Evolutionary conservation across 2,329 filamentous ascomycete genomes (phyloP), one percentile per base, ranked within the genome.

Genomic region (Stachybotrys chartarum): DNA sequence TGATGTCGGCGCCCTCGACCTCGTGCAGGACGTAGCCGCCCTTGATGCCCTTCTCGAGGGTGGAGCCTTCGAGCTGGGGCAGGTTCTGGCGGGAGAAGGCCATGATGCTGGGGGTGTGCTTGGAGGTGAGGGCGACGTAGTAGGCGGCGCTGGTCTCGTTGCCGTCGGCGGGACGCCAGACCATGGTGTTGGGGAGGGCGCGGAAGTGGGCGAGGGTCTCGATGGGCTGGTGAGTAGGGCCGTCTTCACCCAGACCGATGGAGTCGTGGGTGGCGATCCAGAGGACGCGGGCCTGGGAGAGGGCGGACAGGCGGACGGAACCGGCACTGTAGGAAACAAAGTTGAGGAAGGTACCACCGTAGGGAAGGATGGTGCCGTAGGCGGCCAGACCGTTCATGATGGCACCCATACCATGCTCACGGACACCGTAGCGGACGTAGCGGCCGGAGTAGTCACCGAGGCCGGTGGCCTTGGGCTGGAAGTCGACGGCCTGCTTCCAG

Each of bases 231-330:
- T 99, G 94, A 56, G 94, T 99, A 65, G 94, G 93, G 61, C 94
- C 94, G 70, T 99, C 94, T 80, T 99, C 94, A 77, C 94, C 94
- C 64, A 97, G 90, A 81, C 94, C 94, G 68, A 99, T 99, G 63
- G 93, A 97, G 83, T 97, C 93, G 84, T 97, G 93, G 65, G 93
- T 97, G 68, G 94, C 93, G 66, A 97, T 84, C 87, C 94, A 96
- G 80, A 99, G 92, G 71, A 85, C 82, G 68, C 93, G 93, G 73
- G 92, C 83, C 75, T 90, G 92, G 50, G 92, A 96, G 65, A 99
- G 84, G 46, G 94, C 86, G 44, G 92, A 96, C 59, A 99, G 86
- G 77, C 94, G 93, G 71, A 97, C 88, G 68, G 94, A 87, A 76
- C 94, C 94, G 63, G 94, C 91, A 64, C 90, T 93, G 74, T 99